phyloP scores from a whole-genome alignment of 257 asterid genomes.

The Eustoma russellianum region DNA sequence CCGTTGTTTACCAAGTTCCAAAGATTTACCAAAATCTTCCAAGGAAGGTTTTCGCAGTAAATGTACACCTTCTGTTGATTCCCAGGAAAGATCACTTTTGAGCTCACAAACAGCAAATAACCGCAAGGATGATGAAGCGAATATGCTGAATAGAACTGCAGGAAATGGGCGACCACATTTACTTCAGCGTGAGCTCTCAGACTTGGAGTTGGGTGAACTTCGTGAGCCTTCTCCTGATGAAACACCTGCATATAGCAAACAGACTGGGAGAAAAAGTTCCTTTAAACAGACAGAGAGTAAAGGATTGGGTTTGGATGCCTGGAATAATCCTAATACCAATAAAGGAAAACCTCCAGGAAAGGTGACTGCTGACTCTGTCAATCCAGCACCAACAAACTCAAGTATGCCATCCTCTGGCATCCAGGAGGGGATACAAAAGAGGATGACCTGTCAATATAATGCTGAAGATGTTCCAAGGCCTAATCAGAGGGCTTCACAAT shows the following conservation, averaged over 20 bases:
- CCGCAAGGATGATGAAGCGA: slow-evolving; percentile 41
- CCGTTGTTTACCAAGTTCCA: slow-evolving; percentile 27
- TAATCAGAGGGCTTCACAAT: slow-evolving; percentile 39
- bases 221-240: slow-evolving; percentile 66
- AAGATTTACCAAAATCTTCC: slow-evolving; percentile 24
- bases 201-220: slow-evolving; percentile 89
- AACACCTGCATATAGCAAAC: slow-evolving; percentile 36
- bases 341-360: slow-evolving; percentile 45
- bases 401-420: slow-evolving; percentile 27
- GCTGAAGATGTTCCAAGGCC: slow-evolving; percentile 44
- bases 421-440: slow-evolving; percentile 45
- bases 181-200: slow-evolving; percentile 72
- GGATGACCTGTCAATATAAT: slow-evolving; percentile 37
- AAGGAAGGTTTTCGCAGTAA: slow-evolving; percentile 42
- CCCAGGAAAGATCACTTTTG: slow-evolving; percentile 25
- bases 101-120: slow-evolving; percentile 22
- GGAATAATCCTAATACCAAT: slow-evolving; percentile 44
- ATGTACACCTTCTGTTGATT: slow-evolving; percentile 25
- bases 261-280: slow-evolving; percentile 47
- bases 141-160: slow-evolving; percentile 29
- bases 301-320: slow-evolving; percentile 34
- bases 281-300: slow-evolving; percentile 41
- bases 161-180: slow-evolving; percentile 44
- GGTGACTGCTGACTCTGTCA: slow-evolving; percentile 35
- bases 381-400: slow-evolving; percentile 37